These are phyloP conservation scores for Cephalotrichum gorgonifer DNA, from an alignment of 2,329 filamentous ascomycete species.

Conservation along the genomic window DNA sequence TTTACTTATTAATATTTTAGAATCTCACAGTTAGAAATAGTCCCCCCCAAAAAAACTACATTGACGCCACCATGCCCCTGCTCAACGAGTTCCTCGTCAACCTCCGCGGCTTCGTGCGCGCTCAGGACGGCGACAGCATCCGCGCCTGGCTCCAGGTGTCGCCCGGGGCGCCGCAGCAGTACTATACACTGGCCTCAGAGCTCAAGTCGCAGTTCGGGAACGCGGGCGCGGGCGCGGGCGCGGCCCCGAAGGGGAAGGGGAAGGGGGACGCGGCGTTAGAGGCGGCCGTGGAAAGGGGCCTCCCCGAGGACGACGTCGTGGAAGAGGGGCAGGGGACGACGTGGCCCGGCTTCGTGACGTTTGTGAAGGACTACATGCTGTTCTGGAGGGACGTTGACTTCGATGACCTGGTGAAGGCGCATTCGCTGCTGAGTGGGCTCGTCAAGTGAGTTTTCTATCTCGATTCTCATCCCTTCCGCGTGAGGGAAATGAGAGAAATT, in stretches of 20 bases:
- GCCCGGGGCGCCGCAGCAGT: slow-evolving; percentile 56
- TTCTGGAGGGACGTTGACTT: slow-evolving; percentile 76
- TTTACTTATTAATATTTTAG: too few relatives aligned
- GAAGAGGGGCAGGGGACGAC: slow-evolving; percentile 52
- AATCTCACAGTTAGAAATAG: too few relatives aligned
- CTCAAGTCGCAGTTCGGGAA: slow-evolving; percentile 46
- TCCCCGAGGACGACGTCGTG: slow-evolving; percentile 56
- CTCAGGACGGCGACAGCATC: slow-evolving; percentile 47
- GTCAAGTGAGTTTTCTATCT: slow-evolving; percentile 50
- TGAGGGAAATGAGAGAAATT: background rate
- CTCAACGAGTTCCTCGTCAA: slow-evolving; percentile 58
- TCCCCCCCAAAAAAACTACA: background rate
- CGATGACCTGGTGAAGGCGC: slow-evolving; percentile 63
- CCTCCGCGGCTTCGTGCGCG: slow-evolving; percentile 48
- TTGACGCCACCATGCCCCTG: slow-evolving; percentile 40
- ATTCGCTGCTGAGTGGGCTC: slow-evolving; percentile 62
- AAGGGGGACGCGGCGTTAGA: slow-evolving; percentile 39
- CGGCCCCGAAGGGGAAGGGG: background rate
- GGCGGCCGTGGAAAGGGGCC: slow-evolving; percentile 48
- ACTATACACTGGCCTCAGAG: slow-evolving; percentile 58
- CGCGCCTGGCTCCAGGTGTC: slow-evolving; percentile 66
- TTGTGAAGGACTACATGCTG: slow-evolving; percentile 70
- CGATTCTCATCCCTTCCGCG: background rate
- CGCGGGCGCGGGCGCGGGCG: slow-evolving; percentile 11
- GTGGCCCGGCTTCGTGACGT: slow-evolving; percentile 69